Evolutionary conservation across 2,329 filamentous ascomycete species (phyloP).

Genomic region (Aspergillus brasiliensis): DNA sequence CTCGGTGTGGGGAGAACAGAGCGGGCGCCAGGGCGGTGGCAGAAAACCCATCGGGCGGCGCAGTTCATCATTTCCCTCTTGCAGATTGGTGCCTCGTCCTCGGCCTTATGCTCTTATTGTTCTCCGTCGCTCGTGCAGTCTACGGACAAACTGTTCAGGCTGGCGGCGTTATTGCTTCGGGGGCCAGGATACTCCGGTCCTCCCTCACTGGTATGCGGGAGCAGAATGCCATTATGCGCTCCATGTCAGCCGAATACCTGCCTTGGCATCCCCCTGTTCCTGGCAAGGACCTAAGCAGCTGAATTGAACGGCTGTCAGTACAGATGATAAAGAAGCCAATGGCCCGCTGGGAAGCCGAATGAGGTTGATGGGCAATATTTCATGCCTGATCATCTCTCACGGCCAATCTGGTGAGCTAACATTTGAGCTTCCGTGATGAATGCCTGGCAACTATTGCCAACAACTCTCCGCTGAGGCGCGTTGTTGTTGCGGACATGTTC

Average conservation of each 20-base stretch:
- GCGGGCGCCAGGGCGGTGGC: conserved; percentile 1
- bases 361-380: too few relatives aligned
- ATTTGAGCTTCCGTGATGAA: background rate
- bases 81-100: background rate
- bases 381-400: too few relatives aligned
- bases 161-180: background rate
- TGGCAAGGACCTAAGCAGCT: too few relatives aligned
- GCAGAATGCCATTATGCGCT: background rate
- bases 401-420: too few relatives aligned
- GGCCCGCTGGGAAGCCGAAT: too few relatives aligned
- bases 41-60: background rate
- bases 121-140: background rate
- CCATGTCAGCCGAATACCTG: background rate
- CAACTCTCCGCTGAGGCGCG: background rate
- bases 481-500: background rate
- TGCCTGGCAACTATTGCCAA: background rate
- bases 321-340: too few relatives aligned
- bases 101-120: background rate
- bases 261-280: background rate
- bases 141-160: too few relatives aligned
- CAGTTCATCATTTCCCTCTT: background rate
- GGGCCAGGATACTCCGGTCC: background rate
- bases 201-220: background rate
- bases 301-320: too few relatives aligned
- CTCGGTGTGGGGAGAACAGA: background rate